Percentiles rank a stretch among this genome's conserved stretches.
phyloP scores from a whole-genome alignment of 768 basidiomycete genomes.

The Mycena epipterygia region DNA sequence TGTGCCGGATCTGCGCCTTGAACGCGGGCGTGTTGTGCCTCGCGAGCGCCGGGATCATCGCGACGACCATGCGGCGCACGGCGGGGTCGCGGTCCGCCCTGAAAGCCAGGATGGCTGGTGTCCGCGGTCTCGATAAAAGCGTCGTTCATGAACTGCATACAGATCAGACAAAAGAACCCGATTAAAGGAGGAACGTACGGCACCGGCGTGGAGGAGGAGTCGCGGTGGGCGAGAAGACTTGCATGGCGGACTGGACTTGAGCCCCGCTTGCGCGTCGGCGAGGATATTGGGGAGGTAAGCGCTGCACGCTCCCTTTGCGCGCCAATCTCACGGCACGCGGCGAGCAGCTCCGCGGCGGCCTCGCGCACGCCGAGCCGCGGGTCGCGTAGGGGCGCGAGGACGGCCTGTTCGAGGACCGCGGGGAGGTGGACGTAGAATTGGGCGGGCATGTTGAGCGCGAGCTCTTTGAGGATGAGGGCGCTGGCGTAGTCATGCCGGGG shows the following conservation, averaged over 20 bases:
- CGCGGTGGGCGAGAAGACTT: slow-evolving; percentile 76
- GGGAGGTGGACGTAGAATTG: slow-evolving; percentile 76
- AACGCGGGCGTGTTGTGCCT: slow-evolving; percentile 95
- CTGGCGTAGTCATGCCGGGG: slow-evolving; percentile 77
- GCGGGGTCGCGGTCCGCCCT: slow-evolving; percentile 89
- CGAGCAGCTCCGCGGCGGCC: slow-evolving; percentile 79
- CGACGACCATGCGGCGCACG: slow-evolving; percentile 95
- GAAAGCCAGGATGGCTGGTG: slow-evolving; percentile 89
- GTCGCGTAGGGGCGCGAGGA: slow-evolving; percentile 75
- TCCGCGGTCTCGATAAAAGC: slow-evolving; percentile 91
- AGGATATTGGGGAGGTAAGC: slow-evolving; percentile 71
- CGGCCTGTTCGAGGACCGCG: slow-evolving; percentile 77
- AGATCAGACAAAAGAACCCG: too few relatives aligned
- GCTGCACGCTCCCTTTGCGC: slow-evolving; percentile 62
- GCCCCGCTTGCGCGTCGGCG: slow-evolving; percentile 75
- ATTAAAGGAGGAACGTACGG: slow-evolving; percentile 52
- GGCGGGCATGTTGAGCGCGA: slow-evolving; percentile 75
- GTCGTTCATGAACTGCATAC: slow-evolving; percentile 84
- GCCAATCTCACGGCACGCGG: slow-evolving; percentile 79
- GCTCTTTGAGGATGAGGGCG: slow-evolving; percentile 79
- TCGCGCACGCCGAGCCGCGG: slow-evolving; percentile 78
- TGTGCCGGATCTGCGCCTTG: slow-evolving; percentile 91
- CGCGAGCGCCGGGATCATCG: slow-evolving; percentile 95
- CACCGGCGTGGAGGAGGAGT: slow-evolving; percentile 79
- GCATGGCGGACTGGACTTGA: slow-evolving; percentile 78